Evolutionary conservation across 257 asterid species (phyloP), one percentile per base, ranked within the genome.

Genomic region (Solanum chiquidenum): DNA sequence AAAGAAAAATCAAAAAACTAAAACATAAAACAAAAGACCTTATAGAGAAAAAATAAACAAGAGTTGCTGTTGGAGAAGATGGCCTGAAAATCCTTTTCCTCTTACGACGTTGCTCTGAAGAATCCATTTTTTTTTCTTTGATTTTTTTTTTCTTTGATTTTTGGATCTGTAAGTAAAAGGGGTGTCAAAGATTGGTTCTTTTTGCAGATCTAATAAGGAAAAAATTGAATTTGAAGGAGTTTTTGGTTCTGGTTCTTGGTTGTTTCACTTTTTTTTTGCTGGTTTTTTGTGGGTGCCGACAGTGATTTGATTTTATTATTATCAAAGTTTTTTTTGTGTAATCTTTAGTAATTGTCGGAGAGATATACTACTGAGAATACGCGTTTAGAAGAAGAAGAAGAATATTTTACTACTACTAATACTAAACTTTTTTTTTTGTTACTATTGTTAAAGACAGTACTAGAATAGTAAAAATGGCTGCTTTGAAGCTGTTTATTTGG

Each of bases 21-120:
- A 94, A 89, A 83, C 95, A 93, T 77, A 92, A 85, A 73, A 90
- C 44, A 66, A 96, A 88, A 91, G 94, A 92, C 93, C 98, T 96
- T 91, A 95, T 91, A 29, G 98, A 92, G 14, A 93, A 88, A 16
- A 95, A 83, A 72, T 87, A 87, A n/a, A 73, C 87, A 37, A 88
- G 86, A 52, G 91, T 34, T 14, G 87, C 62, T 14, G 2, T 27
- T 27, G 91, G 74, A 18, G 91, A 87, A 3, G 96, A 77, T 74
- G 89, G 93, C 87, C 95, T 86, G 83, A 90, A 86, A 14, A 91
- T 34, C n/a, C 98, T 93, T 91, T 95, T 97, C 87, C 98, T 91
- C 93, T 94, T 96, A 88, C 99, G 95, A 60, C 96, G 92, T 87
- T 92, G 95, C 91, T 96, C 98, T 16, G 98, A 91, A 73, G 93